phyloP scores from a whole-genome alignment of 129 eudicot species.

The Rutidosis leptorrhynchoides region DNA sequence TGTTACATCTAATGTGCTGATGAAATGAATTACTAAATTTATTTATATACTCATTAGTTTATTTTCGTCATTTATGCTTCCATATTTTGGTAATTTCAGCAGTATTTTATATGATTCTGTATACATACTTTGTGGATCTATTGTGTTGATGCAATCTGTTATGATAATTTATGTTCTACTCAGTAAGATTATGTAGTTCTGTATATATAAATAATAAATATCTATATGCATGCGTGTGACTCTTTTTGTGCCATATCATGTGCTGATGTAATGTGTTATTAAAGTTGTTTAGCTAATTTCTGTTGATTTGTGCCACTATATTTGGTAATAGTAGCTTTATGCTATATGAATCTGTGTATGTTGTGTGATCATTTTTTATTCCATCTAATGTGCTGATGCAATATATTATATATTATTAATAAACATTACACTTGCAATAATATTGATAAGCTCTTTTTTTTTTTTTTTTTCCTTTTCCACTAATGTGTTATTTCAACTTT shows the following conservation, averaged over 20 bases:
- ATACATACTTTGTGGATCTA: not conserved
- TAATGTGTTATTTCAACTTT: not conserved
- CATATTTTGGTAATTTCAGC: not conserved
- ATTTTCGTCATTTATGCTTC: not conserved
- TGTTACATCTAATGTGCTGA: not conserved
- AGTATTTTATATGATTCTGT: not conserved
- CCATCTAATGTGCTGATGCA: not conserved
- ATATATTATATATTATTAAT: no score
- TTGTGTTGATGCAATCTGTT: not conserved
- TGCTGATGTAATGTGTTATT: not conserved
- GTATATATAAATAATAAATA: not conserved
- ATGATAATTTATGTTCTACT: not conserved
- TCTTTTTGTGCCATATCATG: not conserved
- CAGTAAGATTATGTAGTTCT: not conserved
- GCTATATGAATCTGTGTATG: not conserved
- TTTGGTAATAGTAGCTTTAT: not conserved
- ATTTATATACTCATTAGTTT: not conserved
- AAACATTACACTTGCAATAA: not conserved
- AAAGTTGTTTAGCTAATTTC: not conserved
- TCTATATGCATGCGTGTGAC: not conserved
- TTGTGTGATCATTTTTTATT: not conserved
- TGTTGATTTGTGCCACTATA: not conserved
- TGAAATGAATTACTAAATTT: not conserved
- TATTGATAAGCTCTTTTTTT: not conserved
- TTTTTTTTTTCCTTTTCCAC: not conserved